Evolutionary conservation across 1,139 yeast genomes (phyloP), one percentile per base, ranked within the genome.

Genomic region (Sugiyamaella castrensis): DNA sequence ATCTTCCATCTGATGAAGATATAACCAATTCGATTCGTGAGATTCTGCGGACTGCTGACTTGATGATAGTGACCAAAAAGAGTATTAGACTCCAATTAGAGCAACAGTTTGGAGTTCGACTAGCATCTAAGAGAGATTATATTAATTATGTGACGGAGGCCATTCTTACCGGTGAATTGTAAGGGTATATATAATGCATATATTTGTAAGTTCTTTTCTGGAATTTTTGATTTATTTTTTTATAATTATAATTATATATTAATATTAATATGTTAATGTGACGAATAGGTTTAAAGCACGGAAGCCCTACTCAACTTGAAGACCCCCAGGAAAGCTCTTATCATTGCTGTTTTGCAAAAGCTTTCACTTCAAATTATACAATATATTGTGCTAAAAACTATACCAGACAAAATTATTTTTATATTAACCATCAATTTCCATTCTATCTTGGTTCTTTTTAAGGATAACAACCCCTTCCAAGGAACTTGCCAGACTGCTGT

Each of bases 401-500:
- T 36, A 8, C 35, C 13, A 8, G 15, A 37, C n/a, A n/a, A n/a
- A n/a, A n/a, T n/a, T n/a, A 8, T 26, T 3, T 26, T 6, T 16
- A 29, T 15, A 31, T 59, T 62, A 72, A 56, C 65, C 67, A 63
- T 80, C 85, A 37, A 77, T 81, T 54, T 85, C 95, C 80, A 85
- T 81, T 68, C 77, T 82, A 56, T 89, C 95, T 12, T 95, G 95
- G 63, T 89, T 88, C 75, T 92, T 91, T 73, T 79, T 87, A 68
- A 94, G 77, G 57, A 94, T 88, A 44, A 92, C 98, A 56, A 92
- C 79, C 44, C 98, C 98, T 67, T 94, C 98, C 59, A 94, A 75
- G 34, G 91, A 80, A 55, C 82, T 80, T 8, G 95, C 80, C 63
- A 89, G 76, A 56, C 95, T 80, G 56, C 87, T 77, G 73, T 91